Base-by-base conservation (phyloP, 176 grass and related monocot species). In the Lolium rigidum region DNA sequence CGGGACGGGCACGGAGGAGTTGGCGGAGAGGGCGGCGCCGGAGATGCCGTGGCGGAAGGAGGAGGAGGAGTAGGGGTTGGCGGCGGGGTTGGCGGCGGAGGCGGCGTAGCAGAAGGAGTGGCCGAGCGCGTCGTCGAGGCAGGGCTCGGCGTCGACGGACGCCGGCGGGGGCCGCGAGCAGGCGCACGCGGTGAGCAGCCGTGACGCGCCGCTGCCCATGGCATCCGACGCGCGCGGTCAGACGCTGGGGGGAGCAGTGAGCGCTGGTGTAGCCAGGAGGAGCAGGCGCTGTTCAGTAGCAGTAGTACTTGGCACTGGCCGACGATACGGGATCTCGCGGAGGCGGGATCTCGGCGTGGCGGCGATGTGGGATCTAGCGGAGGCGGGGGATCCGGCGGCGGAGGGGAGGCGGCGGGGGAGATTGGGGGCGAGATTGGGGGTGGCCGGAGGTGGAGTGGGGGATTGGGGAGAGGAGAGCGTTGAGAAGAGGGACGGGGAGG, bases 131-230 rank as follows among this genome's bases (percentile, higher is more conserved):
- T 97, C 95, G 31, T 97, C 95, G 21, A 95, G 84, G 72, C 88
- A 90, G 31, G 86, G 84, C 51, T 83, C 78, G 6, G 82, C 82
- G 71, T 82, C 88, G 9, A 60, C 80, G 21, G 84, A 66, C 31
- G 66, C 20, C 76, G 69, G 80, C 75, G 81, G 39, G 64, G 87
- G 77, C 70, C 71, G 59, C 84, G 89, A 93, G 83, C 88, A 85
- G 62, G 89, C 59, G 89, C 90, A 94, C 82, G 88, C 80, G 56
- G 83, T 88, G 90, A 93, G 90, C 88, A 93, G 90, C 79, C 88
- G 92, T 83, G 95, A 95, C 61, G 87, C 95, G 87, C 89, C 89
- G 95, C 95, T 95, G 78, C 95, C 95, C 95, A 97, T 97, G 83
- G 90, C 92, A 87, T 91, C 92, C 87, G 84, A 88, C 86, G 74